These are phyloP conservation scores for Dalbergia oliveri DNA, from an alignment of 306 rosid species.

Conservation along the genomic window DNA sequence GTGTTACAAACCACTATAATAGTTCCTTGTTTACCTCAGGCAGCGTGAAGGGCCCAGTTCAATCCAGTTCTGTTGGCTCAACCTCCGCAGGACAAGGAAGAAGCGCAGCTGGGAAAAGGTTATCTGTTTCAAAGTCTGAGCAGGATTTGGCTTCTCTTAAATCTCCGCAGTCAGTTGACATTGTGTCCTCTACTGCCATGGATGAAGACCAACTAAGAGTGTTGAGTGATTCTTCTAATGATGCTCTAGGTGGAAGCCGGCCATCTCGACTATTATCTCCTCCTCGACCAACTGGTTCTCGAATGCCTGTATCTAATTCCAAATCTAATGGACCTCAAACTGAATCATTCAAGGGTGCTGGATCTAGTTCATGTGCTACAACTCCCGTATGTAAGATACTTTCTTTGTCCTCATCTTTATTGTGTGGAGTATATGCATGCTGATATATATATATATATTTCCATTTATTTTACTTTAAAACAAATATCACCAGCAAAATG, in stretches of 20 bases:
- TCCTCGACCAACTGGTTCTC: slow-evolving; percentile 62
- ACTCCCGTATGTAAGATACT: slow-evolving; percentile 88
- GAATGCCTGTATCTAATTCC: slow-evolving; percentile 60
- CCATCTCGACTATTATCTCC: slow-evolving; percentile 80
- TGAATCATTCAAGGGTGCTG: slow-evolving; percentile 71
- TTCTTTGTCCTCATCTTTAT: slow-evolving; percentile 47
- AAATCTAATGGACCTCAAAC: slow-evolving; percentile 67
- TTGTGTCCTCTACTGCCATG: slow-evolving; percentile 63
- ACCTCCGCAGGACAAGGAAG: slow-evolving; percentile 72
- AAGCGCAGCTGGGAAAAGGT: slow-evolving; percentile 60
- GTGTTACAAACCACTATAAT: slow-evolving; percentile 58
- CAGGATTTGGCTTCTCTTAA: slow-evolving; percentile 91
- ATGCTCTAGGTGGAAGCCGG: slow-evolving; percentile 66
- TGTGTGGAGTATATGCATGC: slow-evolving; percentile 29
- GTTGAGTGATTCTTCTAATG: slow-evolving; percentile 70
- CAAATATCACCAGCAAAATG: slow-evolving; percentile 49
- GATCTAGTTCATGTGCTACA: slow-evolving; percentile 67
- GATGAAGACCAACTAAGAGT: slow-evolving; percentile 82
- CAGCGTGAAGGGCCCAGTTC: slow-evolving; percentile 74
- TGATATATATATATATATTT: not conserved
- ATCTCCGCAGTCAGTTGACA: slow-evolving; percentile 76
- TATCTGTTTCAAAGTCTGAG: slow-evolving; percentile 93
- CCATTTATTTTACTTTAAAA: slow-evolving; percentile 7
- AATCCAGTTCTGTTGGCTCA: slow-evolving; percentile 73
- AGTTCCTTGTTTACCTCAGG: slow-evolving; percentile 69